A percentile compares a stretch with the other conserved stretches of the same genome.
Evolutionary conservation across 73 alveolate species (phyloP).

Genomic region (Paramecium octaurelia): DNA sequence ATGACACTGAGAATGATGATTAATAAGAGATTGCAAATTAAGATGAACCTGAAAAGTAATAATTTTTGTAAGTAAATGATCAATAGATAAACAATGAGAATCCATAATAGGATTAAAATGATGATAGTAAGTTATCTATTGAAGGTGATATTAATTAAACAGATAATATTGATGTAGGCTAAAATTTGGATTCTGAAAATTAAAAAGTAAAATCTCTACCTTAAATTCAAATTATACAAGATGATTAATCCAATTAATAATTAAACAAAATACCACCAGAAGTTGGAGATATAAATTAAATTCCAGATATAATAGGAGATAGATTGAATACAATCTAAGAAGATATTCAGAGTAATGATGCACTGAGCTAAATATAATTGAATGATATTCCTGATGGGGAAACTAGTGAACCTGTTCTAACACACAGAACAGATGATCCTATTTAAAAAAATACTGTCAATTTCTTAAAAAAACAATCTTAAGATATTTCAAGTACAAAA

Average conservation of each 20-base stretch:
- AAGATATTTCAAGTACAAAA: background rate
- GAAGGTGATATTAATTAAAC: background rate
- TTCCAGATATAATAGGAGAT: background rate
- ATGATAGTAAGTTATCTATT: background rate
- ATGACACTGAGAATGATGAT: background rate
- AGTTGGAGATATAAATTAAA: background rate
- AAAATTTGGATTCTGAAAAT: background rate
- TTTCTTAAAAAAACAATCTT: background rate
- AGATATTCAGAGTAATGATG: background rate
- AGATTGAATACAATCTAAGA: background rate
- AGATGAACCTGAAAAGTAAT: background rate
- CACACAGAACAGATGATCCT: background rate
- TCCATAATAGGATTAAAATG: background rate
- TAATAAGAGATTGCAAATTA: background rate
- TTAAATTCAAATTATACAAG: background rate
- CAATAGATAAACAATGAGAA: background rate
- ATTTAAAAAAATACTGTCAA: background rate
- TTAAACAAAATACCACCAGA: background rate
- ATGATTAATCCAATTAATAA: background rate
- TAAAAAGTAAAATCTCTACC: background rate
- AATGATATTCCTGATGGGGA: background rate
- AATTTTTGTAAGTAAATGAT: background rate
- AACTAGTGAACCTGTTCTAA: background rate
- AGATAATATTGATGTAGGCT: background rate
- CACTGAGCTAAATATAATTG: background rate